Conservation (phyloP, 345 rosid species). For the Eucalyptus pauciflora region DNA sequence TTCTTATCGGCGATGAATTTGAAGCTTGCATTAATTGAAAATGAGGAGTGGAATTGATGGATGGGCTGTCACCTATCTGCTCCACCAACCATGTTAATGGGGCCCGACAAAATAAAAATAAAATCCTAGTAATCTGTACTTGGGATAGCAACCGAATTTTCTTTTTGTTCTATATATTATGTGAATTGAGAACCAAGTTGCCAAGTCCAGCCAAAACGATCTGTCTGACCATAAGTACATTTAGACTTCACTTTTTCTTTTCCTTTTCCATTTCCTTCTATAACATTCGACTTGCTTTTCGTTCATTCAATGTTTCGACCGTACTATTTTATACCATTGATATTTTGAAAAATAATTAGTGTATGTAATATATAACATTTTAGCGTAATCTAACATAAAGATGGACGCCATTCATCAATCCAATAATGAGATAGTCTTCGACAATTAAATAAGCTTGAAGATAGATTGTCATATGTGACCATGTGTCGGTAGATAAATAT, state of each 20-base stretch:
- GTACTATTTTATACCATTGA: too few species aligned
- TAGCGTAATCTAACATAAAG: background rate
- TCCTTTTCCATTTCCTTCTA: background rate
- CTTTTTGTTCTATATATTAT: background rate
- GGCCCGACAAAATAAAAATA: background rate
- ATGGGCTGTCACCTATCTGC: background rate
- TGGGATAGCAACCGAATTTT: background rate
- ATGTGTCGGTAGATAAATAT: accelerated
- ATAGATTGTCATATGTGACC: background rate
- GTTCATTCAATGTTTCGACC: too few species aligned
- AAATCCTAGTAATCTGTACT: background rate
- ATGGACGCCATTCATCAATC: background rate
- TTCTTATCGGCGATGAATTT: background rate
- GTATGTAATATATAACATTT: too few species aligned
- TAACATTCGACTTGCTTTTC: background rate
- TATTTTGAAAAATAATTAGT: background rate
- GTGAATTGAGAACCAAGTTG: background rate
- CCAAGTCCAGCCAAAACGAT: background rate
- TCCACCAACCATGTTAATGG: background rate
- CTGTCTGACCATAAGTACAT: background rate
- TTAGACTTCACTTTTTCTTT: background rate
- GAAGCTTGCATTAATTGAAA: background rate
- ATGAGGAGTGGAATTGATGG: background rate
- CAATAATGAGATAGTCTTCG: background rate
- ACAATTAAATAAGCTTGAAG: background rate